A percentile compares a stretch with the other conserved stretches of the same genome.
Conservation (phyloP, 176 grass and related monocot species). For the Canna indica region DNA sequence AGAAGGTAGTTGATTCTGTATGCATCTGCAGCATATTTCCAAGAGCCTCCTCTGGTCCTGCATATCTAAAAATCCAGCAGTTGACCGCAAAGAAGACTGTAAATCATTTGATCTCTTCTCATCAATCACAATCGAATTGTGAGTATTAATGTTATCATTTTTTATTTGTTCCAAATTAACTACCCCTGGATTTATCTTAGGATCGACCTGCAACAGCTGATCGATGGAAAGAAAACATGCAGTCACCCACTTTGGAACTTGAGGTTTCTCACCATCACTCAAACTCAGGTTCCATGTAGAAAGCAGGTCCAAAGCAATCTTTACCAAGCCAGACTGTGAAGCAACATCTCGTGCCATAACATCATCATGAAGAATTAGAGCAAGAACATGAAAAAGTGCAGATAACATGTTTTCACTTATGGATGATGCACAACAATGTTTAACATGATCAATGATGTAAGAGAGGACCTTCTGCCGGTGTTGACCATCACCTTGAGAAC, state of each 20-base stretch:
- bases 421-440: slow-evolving; percentile 33
- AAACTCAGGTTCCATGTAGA: slow-evolving; percentile 49
- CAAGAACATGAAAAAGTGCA: slow-evolving; percentile 83
- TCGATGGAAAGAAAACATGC: slow-evolving; percentile 96
- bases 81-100: slow-evolving; percentile 25
- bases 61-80: slow-evolving; percentile 43
- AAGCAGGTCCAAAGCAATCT: slow-evolving; percentile 68
- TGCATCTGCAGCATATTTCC: slow-evolving; percentile 86
- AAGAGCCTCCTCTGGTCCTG: slow-evolving; percentile 71
- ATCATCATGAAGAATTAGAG: slow-evolving; percentile 93
- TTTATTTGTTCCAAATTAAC: slow-evolving; percentile 62
- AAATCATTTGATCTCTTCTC: slow-evolving; percentile 44
- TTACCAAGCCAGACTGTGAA: slow-evolving; percentile 61
- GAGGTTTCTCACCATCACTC: slow-evolving; percentile 29
- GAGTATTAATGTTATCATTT: slow-evolving; percentile 39
- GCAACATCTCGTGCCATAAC: slow-evolving; percentile 62
- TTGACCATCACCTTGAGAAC: slow-evolving; percentile 89
- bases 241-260: slow-evolving; percentile 89
- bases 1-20: slow-evolving; percentile 65
- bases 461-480: slow-evolving; percentile 69
- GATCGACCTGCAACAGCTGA: slow-evolving; percentile 80
- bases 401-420: slow-evolving; percentile 46
- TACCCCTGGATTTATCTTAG: slow-evolving; percentile 69
- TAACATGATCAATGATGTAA: slow-evolving; percentile 90
- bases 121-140: slow-evolving; percentile 59